These are phyloP conservation scores for Oryza glaberrima DNA, from an alignment of 176 grass and related monocot genomes.

Conservation along the genomic window DNA sequence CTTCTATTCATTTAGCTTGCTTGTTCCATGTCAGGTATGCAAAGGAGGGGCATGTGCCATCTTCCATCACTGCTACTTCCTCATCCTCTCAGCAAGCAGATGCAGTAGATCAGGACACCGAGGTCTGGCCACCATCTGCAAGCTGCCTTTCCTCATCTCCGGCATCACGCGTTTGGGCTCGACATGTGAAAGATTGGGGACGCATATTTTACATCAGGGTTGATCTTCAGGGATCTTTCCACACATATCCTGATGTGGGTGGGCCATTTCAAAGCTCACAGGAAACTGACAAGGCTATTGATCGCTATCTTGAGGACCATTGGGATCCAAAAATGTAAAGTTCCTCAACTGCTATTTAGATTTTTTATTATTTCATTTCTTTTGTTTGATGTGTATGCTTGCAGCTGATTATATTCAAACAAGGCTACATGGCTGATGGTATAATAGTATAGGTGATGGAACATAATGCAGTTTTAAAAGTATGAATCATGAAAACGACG, in stretches of 20 bases:
- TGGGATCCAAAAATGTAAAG: slow-evolving; percentile 19
- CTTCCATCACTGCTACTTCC: neutral
- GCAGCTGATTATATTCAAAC: too few relatives aligned
- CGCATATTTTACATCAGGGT: neutral
- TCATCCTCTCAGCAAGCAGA: neutral
- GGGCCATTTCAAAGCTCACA: slow-evolving; percentile 21
- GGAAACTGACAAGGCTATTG: slow-evolving; percentile 13
- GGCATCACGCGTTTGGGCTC: neutral
- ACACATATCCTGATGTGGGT: slow-evolving; percentile 22
- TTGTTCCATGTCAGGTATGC: too few relatives aligned
- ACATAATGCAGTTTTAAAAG: too few relatives aligned
- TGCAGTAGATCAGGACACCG: too few relatives aligned
- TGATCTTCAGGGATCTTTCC: slow-evolving; percentile 17
- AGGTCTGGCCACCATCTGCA: neutral
- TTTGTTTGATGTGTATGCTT: too few relatives aligned
- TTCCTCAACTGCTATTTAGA: neutral
- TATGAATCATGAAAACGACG: too few relatives aligned
- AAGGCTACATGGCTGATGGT: too few relatives aligned
- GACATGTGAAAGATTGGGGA: neutral
- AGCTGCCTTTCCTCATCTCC: neutral
- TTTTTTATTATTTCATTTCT: too few relatives aligned
- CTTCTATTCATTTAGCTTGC: too few relatives aligned
- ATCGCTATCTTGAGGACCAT: neutral
- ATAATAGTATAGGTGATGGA: too few relatives aligned
- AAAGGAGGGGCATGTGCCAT: neutral